Evolutionary conservation across 169 alveolate species (phyloP).

Genomic region (Plasmodium coatneyi): DNA sequence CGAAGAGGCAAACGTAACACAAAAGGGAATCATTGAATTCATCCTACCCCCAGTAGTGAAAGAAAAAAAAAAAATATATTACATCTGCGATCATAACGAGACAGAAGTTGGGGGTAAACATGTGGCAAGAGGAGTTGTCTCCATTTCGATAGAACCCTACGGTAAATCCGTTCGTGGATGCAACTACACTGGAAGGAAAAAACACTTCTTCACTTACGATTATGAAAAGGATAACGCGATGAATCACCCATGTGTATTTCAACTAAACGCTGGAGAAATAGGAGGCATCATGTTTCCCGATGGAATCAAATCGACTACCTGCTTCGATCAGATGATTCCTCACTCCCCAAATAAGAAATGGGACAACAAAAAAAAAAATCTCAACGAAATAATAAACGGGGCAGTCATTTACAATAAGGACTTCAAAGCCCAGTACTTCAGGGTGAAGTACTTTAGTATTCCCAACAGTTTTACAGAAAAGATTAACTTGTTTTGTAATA

Average conservation of each 20-base stretch:
- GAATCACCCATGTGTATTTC: conserved; percentile 32
- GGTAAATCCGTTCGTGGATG: conserved; percentile 44
- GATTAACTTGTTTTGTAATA: conserved; percentile 6
- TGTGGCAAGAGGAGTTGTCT: conserved; percentile 46
- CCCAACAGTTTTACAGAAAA: conserved; percentile 20
- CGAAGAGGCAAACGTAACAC: conserved; percentile 12
- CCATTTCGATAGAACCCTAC: conserved; percentile 26
- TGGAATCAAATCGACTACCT: conserved; percentile 11
- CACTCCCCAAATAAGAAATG: not conserved
- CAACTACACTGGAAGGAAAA: not conserved
- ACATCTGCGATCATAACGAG: conserved; percentile 34
- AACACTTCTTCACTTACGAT: not conserved
- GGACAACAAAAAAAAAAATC: conserved; percentile 20
- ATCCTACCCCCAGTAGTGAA: conserved; percentile 25
- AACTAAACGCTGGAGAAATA: conserved; percentile 39
- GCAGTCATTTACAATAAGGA: conserved; percentile 44
- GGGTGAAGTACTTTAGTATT: conserved; percentile 19
- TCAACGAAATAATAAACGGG: conserved; percentile 7
- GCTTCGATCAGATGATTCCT: conserved; percentile 40
- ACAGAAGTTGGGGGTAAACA: not conserved
- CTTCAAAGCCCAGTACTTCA: conserved; percentile 20
- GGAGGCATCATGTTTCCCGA: conserved; percentile 63
- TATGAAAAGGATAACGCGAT: not conserved
- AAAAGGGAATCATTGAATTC: conserved; percentile 30
- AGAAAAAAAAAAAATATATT: not conserved